phyloP scores from a whole-genome alignment of 2,329 filamentous ascomycete species.

The Aspergillus transmontanensis region DNA sequence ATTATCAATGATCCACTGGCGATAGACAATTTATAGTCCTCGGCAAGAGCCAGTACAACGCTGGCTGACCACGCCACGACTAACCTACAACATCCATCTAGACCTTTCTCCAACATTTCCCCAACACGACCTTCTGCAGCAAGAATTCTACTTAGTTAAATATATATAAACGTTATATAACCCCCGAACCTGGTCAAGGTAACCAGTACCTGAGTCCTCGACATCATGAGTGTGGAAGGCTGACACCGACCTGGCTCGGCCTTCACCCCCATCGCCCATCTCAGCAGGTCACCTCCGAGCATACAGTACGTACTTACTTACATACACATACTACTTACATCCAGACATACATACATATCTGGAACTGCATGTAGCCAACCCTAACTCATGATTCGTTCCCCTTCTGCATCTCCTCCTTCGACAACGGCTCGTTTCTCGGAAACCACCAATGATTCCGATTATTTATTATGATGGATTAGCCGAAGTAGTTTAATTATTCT shows the following conservation, averaged over 20 bases:
- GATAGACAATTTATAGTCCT: slow-evolving; percentile 1
- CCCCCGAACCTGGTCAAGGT: background rate
- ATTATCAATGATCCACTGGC: slow-evolving; percentile 4
- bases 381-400: slow-evolving; percentile 53
- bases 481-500: background rate
- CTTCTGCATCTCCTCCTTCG: slow-evolving; percentile 42
- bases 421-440: slow-evolving; percentile 4
- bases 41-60: background rate
- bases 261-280: background rate
- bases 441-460: background rate
- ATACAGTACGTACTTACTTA: background rate
- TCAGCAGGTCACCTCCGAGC: background rate
- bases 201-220: background rate
- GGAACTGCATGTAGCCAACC: slow-evolving; percentile 32
- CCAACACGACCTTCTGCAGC: background rate
- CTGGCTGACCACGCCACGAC: background rate
- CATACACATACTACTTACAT: background rate
- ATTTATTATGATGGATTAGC: background rate
- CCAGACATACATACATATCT: background rate
- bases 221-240: background rate
- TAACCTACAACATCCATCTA: background rate
- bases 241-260: background rate
- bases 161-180: background rate
- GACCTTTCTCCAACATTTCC: background rate
- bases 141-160: background rate